Conservation (phyloP, 2,329 filamentous ascomycete genomes). For the Sarocladium brachiariae region DNA sequence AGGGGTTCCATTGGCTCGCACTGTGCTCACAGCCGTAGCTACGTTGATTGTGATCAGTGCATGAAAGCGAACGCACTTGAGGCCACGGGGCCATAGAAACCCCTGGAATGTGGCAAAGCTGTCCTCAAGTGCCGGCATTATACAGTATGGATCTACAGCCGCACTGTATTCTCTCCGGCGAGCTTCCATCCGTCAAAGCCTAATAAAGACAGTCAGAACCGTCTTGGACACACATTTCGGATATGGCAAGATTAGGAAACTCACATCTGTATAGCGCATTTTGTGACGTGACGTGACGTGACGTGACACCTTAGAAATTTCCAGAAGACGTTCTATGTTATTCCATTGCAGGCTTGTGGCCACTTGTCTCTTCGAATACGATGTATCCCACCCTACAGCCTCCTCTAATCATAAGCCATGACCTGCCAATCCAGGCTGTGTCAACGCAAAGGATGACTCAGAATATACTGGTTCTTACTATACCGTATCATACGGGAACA, state of each 20-base stretch:
- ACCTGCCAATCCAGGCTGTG: neutral
- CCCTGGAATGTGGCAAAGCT: constrained; percentile 7
- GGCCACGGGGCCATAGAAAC: neutral
- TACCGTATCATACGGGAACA: too few species aligned
- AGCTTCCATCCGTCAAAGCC: constrained; percentile 2
- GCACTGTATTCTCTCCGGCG: neutral
- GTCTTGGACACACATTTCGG: neutral
- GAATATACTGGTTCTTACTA: too few species aligned
- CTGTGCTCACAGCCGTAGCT: neutral
- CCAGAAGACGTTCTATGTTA: neutral
- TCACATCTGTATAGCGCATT: neutral
- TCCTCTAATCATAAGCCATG: neutral
- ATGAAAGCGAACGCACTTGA: neutral
- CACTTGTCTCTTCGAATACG: neutral
- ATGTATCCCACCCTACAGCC: constrained; percentile 1
- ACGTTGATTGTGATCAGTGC: neutral
- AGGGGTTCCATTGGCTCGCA: neutral
- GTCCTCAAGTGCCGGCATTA: constrained; percentile 2
- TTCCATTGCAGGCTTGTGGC: neutral
- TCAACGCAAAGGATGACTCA: neutral
- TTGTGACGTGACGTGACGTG: too few species aligned
- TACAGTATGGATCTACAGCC: neutral
- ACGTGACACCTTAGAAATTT: neutral
- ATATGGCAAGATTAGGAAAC: neutral
- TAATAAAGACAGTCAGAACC: neutral